Conservation (phyloP, 2,329 filamentous ascomycete genomes). For the Apiospora hydei region DNA sequence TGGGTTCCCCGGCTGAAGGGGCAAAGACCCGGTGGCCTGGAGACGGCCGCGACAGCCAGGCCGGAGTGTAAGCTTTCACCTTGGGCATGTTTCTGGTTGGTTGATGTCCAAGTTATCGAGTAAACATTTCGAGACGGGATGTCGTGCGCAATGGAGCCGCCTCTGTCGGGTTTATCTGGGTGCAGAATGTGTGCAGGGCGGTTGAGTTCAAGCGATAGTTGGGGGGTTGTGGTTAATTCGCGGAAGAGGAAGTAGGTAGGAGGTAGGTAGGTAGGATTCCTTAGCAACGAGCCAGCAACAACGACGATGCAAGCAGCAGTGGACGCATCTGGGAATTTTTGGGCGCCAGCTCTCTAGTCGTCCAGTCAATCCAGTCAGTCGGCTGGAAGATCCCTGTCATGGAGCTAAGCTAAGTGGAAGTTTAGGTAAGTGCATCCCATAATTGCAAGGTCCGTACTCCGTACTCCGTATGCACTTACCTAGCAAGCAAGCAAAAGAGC, state of each 20-base stretch:
- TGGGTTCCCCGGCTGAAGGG: constrained; percentile 49
- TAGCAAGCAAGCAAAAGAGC: background rate
- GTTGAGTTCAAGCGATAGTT: background rate
- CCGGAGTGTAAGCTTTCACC: constrained; percentile 83
- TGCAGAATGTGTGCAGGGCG: background rate
- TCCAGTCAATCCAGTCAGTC: background rate
- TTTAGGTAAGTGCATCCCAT: background rate
- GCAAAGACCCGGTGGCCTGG: constrained; percentile 82
- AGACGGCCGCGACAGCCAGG: constrained; percentile 82
- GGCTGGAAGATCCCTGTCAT: constrained; percentile 1
- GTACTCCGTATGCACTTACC: background rate
- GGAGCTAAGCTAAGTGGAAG: background rate
- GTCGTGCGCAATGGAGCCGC: background rate
- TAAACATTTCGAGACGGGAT: constrained; percentile 4
- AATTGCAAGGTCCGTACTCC: too few species aligned
- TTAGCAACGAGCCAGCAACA: constrained; percentile 20
- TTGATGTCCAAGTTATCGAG: constrained; percentile 14
- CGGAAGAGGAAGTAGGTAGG: background rate
- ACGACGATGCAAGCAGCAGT: constrained; percentile 8
- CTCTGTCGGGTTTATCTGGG: background rate
- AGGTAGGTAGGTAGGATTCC: background rate
- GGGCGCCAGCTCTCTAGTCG: constrained; percentile 19
- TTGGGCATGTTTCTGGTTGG: constrained; percentile 71
- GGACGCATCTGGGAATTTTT: constrained; percentile 25
- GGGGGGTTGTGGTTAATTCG: background rate